These are phyloP conservation scores for Nepenthes gracilis DNA, from an alignment of 148 eudicot species.

Conservation along the genomic window DNA sequence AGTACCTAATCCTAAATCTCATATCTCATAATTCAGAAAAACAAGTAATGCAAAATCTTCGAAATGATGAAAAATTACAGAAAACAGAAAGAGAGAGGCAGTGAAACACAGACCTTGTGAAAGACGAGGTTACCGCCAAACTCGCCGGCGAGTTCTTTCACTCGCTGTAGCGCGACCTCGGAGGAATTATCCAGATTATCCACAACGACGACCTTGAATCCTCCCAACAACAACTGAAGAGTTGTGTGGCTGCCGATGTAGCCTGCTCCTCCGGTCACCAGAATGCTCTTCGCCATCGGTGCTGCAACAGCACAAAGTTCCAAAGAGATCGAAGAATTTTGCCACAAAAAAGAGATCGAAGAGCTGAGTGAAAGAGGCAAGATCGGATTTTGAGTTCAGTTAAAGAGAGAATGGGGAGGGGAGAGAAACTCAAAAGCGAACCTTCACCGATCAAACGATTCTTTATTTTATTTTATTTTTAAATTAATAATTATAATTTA, in stretches of 20 bases:
- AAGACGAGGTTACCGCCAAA: conserved; percentile 46
- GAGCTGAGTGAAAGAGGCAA: no score
- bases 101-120: conserved; percentile 33
- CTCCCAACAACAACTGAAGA: conserved; percentile 59
- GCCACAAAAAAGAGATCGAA: no score
- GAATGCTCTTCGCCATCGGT: conserved; percentile 35
- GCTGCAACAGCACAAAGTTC: conserved; percentile 1
- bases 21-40: no score
- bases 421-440: no score
- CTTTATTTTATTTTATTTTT: no score
- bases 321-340: no score
- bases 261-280: conserved; percentile 96
- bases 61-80: background rate
- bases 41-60: background rate
- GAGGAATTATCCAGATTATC: conserved; percentile 88
- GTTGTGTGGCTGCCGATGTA: conserved; percentile 92
- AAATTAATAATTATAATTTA: no score
- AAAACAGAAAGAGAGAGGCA: background rate
- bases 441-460: no score
- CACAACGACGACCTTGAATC: conserved; percentile 54
- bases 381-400: no score
- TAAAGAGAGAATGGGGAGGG: no score
- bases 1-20: no score
- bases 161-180: conserved; percentile 55
- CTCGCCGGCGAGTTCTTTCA: conserved; percentile 62